A percentile compares a stretch with the other conserved stretches of the same genome.
phyloP scores from a whole-genome alignment of 495 filamentous ascomycete species.

The Schizothecium vesticola region DNA sequence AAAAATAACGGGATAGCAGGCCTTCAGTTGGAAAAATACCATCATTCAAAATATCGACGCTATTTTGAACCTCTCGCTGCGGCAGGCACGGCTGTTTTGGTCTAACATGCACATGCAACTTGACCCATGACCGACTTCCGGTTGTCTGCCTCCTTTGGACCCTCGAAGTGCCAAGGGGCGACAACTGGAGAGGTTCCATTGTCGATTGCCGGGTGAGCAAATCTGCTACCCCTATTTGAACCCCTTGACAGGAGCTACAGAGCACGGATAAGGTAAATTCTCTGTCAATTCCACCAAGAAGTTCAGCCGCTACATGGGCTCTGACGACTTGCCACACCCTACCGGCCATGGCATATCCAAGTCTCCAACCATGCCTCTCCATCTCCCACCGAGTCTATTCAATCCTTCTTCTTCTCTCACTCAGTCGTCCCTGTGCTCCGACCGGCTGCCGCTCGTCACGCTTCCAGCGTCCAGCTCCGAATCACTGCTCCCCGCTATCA shows the following conservation, averaged over 20 bases:
- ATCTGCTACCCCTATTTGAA: neutral
- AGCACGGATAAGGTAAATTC: neutral
- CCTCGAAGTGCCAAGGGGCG: neutral
- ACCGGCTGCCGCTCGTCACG: conserved; percentile 15
- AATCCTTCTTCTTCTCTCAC: neutral
- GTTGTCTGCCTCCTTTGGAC: neutral
- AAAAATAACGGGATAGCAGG: neutral
- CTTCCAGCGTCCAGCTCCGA: conserved; percentile 27
- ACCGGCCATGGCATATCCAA: neutral
- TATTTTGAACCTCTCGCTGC: neutral
- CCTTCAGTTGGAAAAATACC: neutral
- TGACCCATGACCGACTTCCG: neutral
- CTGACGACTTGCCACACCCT: neutral
- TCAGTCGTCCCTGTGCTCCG: conserved; percentile 9
- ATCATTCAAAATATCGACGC: neutral
- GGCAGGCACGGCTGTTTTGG: neutral
- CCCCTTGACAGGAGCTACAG: neutral
- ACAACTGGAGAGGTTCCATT: neutral
- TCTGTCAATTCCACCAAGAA: neutral
- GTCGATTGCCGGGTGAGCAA: neutral
- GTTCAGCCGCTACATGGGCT: neutral
- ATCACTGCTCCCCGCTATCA: conserved; percentile 16
- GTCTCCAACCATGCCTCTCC: neutral
- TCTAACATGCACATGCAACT: neutral
- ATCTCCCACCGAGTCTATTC: neutral